Percentiles rank a stretch among this genome's conserved stretches.
phyloP scores from a whole-genome alignment of 2,329 filamentous ascomycete genomes.

The Pseudonectria buxi region DNA sequence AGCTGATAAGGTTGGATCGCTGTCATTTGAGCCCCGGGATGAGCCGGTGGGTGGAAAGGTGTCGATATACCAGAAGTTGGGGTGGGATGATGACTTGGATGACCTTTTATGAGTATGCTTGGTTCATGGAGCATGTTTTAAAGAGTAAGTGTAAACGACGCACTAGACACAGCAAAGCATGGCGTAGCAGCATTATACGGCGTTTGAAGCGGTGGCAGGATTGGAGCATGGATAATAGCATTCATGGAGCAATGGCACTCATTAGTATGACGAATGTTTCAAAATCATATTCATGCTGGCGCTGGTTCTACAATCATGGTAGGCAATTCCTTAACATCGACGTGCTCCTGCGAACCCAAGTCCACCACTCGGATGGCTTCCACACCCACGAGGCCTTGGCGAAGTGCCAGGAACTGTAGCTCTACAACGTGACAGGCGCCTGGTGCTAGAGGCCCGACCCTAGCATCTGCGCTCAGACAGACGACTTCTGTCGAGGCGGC shows the following conservation, averaged over 20 bases:
- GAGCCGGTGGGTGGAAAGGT: conserved; percentile 21
- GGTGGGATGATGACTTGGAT: conserved; percentile 53
- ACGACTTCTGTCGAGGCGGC: conserved; percentile 61
- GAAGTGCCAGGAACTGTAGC: conserved; percentile 63
- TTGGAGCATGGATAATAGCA: conserved; percentile 17
- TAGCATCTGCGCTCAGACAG: conserved; percentile 68
- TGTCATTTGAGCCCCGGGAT: conserved; percentile 10
- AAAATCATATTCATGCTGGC: conserved; percentile 14
- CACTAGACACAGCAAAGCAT: conserved; percentile 12
- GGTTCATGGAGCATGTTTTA: conserved; percentile 14
- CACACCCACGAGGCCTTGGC: conserved; percentile 59
- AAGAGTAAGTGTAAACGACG: conserved; percentile 13
- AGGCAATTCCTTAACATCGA: conserved; percentile 69
- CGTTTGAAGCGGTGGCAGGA: conserved; percentile 14
- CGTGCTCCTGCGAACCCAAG: conserved; percentile 65
- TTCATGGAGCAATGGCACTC: conserved; percentile 11
- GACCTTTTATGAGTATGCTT: conserved; percentile 30
- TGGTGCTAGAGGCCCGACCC: conserved; percentile 65
- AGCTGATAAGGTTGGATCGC: conserved; percentile 20
- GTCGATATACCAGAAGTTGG: conserved; percentile 48
- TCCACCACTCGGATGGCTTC: conserved; percentile 70
- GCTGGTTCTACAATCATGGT: conserved; percentile 51
- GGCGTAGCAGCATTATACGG: conserved; percentile 16
- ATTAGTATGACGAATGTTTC: not conserved
- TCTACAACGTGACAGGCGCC: conserved; percentile 68